Evolutionary conservation across 345 rosid genomes (phyloP), one percentile per base, ranked within the genome.

Genomic region (Gynandropsis gynandra): DNA sequence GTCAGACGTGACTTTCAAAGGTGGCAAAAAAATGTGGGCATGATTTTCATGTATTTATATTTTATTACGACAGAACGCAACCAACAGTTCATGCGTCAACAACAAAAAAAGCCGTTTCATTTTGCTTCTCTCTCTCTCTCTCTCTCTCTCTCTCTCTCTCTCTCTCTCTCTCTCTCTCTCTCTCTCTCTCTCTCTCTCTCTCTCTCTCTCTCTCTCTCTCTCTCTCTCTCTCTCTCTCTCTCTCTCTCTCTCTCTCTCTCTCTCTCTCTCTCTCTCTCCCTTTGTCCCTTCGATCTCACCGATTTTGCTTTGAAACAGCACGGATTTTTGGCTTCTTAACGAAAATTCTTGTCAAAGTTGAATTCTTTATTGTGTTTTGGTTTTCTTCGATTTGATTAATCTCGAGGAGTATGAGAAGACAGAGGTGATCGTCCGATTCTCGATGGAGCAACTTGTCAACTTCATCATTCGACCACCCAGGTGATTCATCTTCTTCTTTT

Each of bases 391-490:
- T 29, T 47, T 58, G 34, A n/a, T 16, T 0, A n/a, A 16, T 44
- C 11, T n/a, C 38, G 55, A 33, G 13, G 33, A 52, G 44, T 31
- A 46, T 46, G 59, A 45, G 55, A 44, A 46, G 33, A 60, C n/a
- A 19, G 52, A 16, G 21, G 33, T 60, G 49, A 58, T 65, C 46
- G 16, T 3, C n/a, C 41, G 4, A n/a, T 13, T 40, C 15, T 15
- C 43, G 31, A 66, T 66, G 70, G 70, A 66, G 65, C 70, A 66
- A 68, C 93, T 92, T 61, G 80, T 92, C 21, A 92, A 74, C 84
- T 92, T 92, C 69, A 82, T 92, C 9, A 87, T 92, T 62, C 81
- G 98, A 52, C 98, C 98, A 50, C 93, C 98, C 71, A 82, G 98
- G 98, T 87, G 52, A 55, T 20, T 27, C 44, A 8, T 58, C 13